Percentiles rank a stretch among this genome's conserved stretches.
phyloP scores from a whole-genome alignment of 2,329 filamentous ascomycete species.

The Gaeumannomyces tritici region DNA sequence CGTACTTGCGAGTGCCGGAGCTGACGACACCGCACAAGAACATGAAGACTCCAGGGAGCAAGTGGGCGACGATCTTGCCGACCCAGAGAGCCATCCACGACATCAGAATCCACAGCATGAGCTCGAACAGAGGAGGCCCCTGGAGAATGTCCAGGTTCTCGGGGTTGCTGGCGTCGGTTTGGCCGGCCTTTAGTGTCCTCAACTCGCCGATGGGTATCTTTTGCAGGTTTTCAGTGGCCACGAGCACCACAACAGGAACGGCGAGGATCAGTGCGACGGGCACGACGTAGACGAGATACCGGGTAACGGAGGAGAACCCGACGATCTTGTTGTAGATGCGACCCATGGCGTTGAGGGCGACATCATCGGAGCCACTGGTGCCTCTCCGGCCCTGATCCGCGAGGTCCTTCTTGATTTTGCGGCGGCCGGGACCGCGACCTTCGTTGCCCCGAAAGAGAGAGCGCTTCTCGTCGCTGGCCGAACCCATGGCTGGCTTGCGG shows the following conservation, averaged over 20 bases:
- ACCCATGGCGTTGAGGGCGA: slow-evolving; percentile 55
- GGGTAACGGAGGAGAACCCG: slow-evolving; percentile 51
- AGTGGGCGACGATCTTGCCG: slow-evolving; percentile 54
- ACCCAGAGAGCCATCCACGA: slow-evolving; percentile 60
- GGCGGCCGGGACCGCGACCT: slow-evolving; percentile 27
- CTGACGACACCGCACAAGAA: slow-evolving; percentile 61
- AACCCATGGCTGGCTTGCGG: slow-evolving; percentile 21
- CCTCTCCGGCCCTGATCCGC: slow-evolving; percentile 28
- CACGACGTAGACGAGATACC: slow-evolving; percentile 59
- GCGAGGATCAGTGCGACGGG: slow-evolving; percentile 54
- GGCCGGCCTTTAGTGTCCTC: no score
- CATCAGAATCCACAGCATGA: slow-evolving; percentile 62
- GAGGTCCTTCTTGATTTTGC: slow-evolving; percentile 33
- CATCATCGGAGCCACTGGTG: slow-evolving; percentile 32
- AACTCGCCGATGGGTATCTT: slow-evolving; percentile 12
- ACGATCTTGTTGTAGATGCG: slow-evolving; percentile 56
- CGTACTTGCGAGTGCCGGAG: slow-evolving; percentile 61
- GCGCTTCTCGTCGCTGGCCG: slow-evolving; percentile 33
- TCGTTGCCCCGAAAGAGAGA: slow-evolving; percentile 25
- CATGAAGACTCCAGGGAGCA: slow-evolving; percentile 54
- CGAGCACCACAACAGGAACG: slow-evolving; percentile 49
- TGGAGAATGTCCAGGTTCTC: background rate
- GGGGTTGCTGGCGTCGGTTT: background rate
- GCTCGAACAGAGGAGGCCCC: slow-evolving; percentile 44
- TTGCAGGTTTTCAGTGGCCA: slow-evolving; percentile 26